Evolutionary conservation across 2,329 filamentous ascomycete species (phyloP).

Genomic region (Geoglossum cookeanum): DNA sequence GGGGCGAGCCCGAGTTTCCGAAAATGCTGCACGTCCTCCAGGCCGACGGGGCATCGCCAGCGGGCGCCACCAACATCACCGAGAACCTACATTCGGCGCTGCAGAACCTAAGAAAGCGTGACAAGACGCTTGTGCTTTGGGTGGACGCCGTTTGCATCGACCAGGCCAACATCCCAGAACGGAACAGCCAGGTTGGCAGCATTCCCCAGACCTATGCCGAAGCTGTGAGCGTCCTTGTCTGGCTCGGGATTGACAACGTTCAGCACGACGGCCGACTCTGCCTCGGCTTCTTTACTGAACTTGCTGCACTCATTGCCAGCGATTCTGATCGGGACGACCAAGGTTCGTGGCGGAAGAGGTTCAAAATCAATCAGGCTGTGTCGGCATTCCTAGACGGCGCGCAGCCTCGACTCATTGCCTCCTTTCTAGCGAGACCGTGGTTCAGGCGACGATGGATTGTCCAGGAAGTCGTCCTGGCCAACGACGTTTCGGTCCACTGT

Average conservation of each 20-base stretch:
- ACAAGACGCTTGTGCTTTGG: slow-evolving; percentile 7
- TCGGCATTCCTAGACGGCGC: neutral
- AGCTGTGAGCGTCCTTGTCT: slow-evolving; percentile 11
- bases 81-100: neutral
- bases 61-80: neutral
- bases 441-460: slow-evolving; percentile 10
- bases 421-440: slow-evolving; percentile 6
- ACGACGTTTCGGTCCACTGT: slow-evolving; percentile 10
- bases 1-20: neutral
- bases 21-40: neutral
- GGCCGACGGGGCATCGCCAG: too few relatives aligned
- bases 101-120: neutral
- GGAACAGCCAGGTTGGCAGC: slow-evolving; percentile 10
- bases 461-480: slow-evolving; percentile 10
- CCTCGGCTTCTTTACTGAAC: slow-evolving; percentile 6
- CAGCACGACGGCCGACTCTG: slow-evolving; percentile 9
- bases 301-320: neutral
- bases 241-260: slow-evolving; percentile 10
- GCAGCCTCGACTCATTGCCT: slow-evolving; percentile 1
- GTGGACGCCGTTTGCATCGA: slow-evolving; percentile 14
- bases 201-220: slow-evolving; percentile 12
- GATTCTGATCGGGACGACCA: too few relatives aligned
- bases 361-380: neutral
- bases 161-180: slow-evolving; percentile 10
- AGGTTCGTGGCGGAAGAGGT: neutral